Evolutionary conservation across 1,139 yeast species (phyloP).

Genomic region (Pichia terricola): DNA sequence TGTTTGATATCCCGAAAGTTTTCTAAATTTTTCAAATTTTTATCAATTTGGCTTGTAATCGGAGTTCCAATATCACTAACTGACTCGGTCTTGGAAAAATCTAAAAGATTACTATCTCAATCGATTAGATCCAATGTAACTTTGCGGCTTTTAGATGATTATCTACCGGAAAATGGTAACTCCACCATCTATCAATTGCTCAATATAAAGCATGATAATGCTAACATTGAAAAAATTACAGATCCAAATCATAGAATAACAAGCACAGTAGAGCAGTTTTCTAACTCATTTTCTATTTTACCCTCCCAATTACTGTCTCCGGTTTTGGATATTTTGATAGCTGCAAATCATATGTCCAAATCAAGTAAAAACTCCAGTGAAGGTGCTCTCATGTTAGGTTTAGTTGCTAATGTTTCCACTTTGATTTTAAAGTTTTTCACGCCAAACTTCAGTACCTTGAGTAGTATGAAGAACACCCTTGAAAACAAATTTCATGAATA

Average conservation of each 20-base stretch:
- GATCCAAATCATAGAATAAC: conserved; percentile 83
- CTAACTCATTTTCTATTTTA: conserved; percentile 61
- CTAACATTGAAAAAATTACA: conserved; percentile 25
- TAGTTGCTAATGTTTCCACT: conserved; percentile 76
- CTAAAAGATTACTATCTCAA: conserved; percentile 60
- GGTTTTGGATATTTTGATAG: conserved; percentile 65
- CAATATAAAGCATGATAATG: conserved; percentile 10
- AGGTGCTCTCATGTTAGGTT: conserved; percentile 73
- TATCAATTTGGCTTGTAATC: conserved; percentile 72
- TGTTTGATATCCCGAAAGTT: conserved; percentile 68
- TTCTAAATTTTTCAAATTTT: conserved; percentile 49
- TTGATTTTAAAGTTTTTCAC: conserved; percentile 63
- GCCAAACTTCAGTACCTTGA: conserved; percentile 83
- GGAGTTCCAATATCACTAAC: conserved; percentile 84
- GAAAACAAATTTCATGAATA: conserved; percentile 81
- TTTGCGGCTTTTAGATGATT: conserved; percentile 50
- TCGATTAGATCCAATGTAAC: conserved; percentile 61
- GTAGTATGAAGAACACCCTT: conserved; percentile 66
- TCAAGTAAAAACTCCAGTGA: conserved; percentile 76
- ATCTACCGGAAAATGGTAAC: conserved; percentile 50
- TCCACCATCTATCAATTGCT: conserved; percentile 26
- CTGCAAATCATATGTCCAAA: conserved; percentile 71
- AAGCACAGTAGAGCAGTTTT: conserved; percentile 67
- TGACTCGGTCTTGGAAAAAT: conserved; percentile 63
- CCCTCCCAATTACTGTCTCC: conserved; percentile 90